Evolutionary conservation across 2,329 filamentous ascomycete genomes (phyloP).

Genomic region (Fusarium fujikuroi): DNA sequence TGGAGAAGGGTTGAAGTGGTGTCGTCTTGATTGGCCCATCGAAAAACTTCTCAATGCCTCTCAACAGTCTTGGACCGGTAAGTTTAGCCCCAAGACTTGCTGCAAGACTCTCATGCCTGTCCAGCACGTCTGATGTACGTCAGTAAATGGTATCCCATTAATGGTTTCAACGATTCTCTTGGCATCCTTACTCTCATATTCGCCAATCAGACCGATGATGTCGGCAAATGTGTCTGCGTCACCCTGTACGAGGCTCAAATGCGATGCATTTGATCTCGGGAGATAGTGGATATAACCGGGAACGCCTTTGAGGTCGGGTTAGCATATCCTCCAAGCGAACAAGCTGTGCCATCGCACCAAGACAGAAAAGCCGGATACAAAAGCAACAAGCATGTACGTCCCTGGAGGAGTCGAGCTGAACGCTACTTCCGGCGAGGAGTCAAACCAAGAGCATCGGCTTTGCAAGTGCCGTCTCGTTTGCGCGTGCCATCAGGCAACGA

Average conservation of each 20-base stretch:
- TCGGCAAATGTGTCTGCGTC: conserved; percentile 76
- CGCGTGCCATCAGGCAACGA: conserved; percentile 11
- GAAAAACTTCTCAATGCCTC: conserved; percentile 87
- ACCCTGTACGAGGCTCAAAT: conserved; percentile 62
- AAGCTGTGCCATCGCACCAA: conserved; percentile 33
- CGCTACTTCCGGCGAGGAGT: conserved; percentile 23
- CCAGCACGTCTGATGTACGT: conserved; percentile 71
- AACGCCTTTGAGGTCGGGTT: conserved; percentile 36
- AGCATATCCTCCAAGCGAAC: conserved; percentile 35
- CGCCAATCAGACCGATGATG: conserved; percentile 76
- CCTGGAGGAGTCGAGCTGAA: conserved; percentile 36
- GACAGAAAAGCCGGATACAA: conserved; percentile 35
- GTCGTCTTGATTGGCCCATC: conserved; percentile 76
- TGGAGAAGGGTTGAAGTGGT: conserved; percentile 66
- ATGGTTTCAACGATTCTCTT: not conserved
- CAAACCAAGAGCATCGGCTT: conserved; percentile 10
- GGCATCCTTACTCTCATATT: conserved; percentile 73
- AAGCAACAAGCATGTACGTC: conserved; percentile 37
- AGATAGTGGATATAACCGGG: conserved; percentile 64
- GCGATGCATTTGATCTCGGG: conserved; percentile 55
- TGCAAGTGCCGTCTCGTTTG: conserved; percentile 11
- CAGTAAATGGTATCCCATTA: conserved; percentile 28
- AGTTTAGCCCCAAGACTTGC: conserved; percentile 86
- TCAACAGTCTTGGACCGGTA: conserved; percentile 82
- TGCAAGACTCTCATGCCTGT: conserved; percentile 87